Percentiles rank a stretch among this genome's conserved stretches.
phyloP scores from a whole-genome alignment of 495 filamentous ascomycete species.

The Penicillium diatomitis region DNA sequence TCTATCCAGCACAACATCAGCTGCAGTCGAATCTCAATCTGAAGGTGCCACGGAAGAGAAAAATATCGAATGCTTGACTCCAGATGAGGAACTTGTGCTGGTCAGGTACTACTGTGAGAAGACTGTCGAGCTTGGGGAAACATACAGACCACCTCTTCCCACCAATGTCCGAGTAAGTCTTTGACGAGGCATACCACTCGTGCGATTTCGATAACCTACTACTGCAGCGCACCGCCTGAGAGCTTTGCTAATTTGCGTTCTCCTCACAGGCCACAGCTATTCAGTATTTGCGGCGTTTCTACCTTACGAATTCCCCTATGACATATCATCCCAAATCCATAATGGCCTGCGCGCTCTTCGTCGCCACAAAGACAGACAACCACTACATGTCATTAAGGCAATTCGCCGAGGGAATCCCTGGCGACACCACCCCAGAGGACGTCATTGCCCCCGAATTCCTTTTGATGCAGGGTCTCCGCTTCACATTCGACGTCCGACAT shows the following conservation, averaged over 20 bases:
- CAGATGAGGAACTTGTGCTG: slow-evolving; percentile 74
- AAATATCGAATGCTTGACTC: slow-evolving; percentile 62
- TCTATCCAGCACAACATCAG: slow-evolving; percentile 28
- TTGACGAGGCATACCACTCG: background rate
- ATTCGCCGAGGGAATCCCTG: slow-evolving; percentile 53
- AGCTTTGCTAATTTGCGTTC: too few relatives aligned
- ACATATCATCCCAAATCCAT: slow-evolving; percentile 87
- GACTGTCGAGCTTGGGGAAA: slow-evolving; percentile 63
- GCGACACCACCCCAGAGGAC: slow-evolving; percentile 56
- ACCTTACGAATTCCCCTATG: slow-evolving; percentile 87
- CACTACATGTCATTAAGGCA: slow-evolving; percentile 62
- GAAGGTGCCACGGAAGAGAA: slow-evolving; percentile 33
- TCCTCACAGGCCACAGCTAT: slow-evolving; percentile 66
- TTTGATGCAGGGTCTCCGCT: slow-evolving; percentile 85
- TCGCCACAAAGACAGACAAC: slow-evolving; percentile 86
- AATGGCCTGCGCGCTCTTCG: slow-evolving; percentile 76
- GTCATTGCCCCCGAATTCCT: slow-evolving; percentile 85
- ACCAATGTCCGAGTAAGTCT: slow-evolving; percentile 63
- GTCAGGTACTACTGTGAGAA: slow-evolving; percentile 71
- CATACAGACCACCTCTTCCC: slow-evolving; percentile 67
- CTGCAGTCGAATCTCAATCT: slow-evolving; percentile 28
- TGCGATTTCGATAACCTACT: too few relatives aligned
- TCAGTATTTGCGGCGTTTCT: slow-evolving; percentile 89
- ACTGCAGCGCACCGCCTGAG: too few relatives aligned
- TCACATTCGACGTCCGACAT: slow-evolving; percentile 86